Conservation (phyloP, 2,329 filamentous ascomycete species). For the Hirsutella rhossiliensis region DNA sequence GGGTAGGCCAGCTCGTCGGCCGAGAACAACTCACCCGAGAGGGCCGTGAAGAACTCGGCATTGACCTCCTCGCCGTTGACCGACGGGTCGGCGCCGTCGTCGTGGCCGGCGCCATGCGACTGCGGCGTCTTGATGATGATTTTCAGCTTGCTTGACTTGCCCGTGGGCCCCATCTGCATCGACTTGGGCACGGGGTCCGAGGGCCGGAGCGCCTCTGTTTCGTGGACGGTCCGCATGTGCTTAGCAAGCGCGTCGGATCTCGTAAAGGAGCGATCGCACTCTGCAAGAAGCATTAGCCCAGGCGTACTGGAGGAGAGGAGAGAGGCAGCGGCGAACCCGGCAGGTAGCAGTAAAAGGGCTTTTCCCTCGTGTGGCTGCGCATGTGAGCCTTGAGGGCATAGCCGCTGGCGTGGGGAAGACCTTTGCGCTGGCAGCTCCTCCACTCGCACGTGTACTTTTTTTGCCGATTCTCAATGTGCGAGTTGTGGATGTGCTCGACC, state of each 20-base stretch:
- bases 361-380: constrained; percentile 94
- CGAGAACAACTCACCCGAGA: constrained; percentile 50
- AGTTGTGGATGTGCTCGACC: constrained; percentile 77
- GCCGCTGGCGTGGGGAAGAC: constrained; percentile 82
- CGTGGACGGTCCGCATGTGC: constrained; percentile 97
- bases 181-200: constrained; percentile 64
- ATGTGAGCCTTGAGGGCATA: constrained; percentile 96
- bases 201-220: constrained; percentile 84
- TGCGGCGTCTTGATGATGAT: constrained; percentile 52
- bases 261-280: constrained; percentile 95
- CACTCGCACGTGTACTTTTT: constrained; percentile 99
- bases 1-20: constrained; percentile 50
- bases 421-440: constrained; percentile 79
- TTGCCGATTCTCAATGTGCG: constrained; percentile 84
- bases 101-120: constrained; percentile 43
- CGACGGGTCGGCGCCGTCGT: constrained; percentile 41
- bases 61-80: constrained; percentile 42
- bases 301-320: neutral
- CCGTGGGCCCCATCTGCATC: constrained; percentile 35
- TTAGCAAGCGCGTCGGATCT: constrained; percentile 92
- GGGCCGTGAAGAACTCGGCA: constrained; percentile 43
- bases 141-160: constrained; percentile 43
- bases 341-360: constrained; percentile 92
- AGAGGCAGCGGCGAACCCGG: constrained; percentile 51
- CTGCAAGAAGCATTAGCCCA: constrained; percentile 29